phyloP scores from a whole-genome alignment of 148 eudicot genomes.

The Camellia japonica region DNA sequence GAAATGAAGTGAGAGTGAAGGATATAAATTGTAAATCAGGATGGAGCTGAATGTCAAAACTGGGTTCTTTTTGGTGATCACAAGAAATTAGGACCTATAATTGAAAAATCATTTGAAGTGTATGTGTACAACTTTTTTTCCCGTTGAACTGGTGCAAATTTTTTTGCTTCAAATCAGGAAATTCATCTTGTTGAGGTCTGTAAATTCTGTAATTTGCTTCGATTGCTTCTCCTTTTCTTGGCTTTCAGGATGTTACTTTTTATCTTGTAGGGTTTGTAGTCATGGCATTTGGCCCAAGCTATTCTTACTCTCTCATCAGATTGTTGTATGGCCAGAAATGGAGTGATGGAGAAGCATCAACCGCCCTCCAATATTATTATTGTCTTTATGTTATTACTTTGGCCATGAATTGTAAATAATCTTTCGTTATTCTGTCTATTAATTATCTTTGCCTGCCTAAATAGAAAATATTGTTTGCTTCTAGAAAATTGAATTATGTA shows the following conservation, averaged over 20 bases:
- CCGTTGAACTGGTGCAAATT: not conserved
- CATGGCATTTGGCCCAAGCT: slow-evolving; percentile 92
- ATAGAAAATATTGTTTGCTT: not conserved
- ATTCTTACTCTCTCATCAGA: slow-evolving; percentile 82
- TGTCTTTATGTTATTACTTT: slow-evolving; percentile 69
- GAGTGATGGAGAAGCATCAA: slow-evolving; percentile 98
- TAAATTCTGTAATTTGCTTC: slow-evolving; percentile 1
- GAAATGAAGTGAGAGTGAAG: not conserved
- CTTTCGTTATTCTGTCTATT: not conserved
- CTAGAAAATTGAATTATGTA: not conserved
- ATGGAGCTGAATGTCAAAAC: not conserved
- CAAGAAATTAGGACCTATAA: not conserved
- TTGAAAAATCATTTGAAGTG: not conserved
- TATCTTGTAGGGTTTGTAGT: slow-evolving; percentile 58
- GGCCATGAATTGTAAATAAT: slow-evolving; percentile 77
- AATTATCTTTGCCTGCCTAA: not conserved
- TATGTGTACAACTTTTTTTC: not conserved
- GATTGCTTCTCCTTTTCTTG: not conserved
- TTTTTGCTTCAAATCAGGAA: not conserved
- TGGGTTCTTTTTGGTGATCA: not conserved
- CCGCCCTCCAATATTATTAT: slow-evolving; percentile 77
- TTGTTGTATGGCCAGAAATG: slow-evolving; percentile 82
- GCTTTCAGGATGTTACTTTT: not conserved
- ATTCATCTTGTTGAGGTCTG: not conserved
- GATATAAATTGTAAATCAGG: not conserved